phyloP scores from a whole-genome alignment of 352 stramenopile genomes.

The Pythium rhizo-oryzae region DNA sequence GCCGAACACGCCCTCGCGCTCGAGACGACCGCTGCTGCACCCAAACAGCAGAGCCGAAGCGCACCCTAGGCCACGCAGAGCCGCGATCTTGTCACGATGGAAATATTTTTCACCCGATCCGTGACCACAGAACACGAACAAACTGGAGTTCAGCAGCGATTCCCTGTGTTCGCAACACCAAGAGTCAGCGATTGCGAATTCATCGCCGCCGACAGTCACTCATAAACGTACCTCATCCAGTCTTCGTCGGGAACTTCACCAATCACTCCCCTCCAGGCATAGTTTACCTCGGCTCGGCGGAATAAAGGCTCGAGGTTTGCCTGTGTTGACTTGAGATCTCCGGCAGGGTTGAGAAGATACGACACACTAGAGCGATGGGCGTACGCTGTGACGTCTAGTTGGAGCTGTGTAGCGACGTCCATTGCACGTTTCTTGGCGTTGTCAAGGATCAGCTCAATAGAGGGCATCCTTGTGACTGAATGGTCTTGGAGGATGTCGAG shows the following conservation, averaged over 20 bases:
- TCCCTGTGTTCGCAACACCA: neutral
- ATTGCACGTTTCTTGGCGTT: slow-evolving; percentile 29
- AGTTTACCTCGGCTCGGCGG: slow-evolving; percentile 26
- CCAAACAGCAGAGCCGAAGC: slow-evolving; percentile 95
- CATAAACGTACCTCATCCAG: slow-evolving; percentile 49
- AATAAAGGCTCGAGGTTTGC: slow-evolving; percentile 61
- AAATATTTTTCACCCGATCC: slow-evolving; percentile 95
- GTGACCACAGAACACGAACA: slow-evolving; percentile 98
- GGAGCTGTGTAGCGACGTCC: neutral
- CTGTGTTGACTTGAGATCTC: slow-evolving; percentile 72
- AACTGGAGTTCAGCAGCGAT: slow-evolving; percentile 58
- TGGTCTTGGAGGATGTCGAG: slow-evolving; percentile 50
- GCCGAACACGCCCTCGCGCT: slow-evolving; percentile 89
- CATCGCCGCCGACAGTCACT: neutral
- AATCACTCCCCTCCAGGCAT: slow-evolving; percentile 58
- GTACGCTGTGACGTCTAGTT: neutral
- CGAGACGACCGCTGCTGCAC: slow-evolving; percentile 95
- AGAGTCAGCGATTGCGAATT: neutral
- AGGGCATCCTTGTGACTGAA: slow-evolving; percentile 77
- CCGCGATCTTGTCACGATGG: slow-evolving; percentile 76
- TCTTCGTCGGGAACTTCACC: slow-evolving; percentile 50
- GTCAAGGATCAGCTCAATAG: slow-evolving; percentile 56
- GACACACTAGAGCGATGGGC: slow-evolving; percentile 34
- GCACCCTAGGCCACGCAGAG: slow-evolving; percentile 45
- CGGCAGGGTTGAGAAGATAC: slow-evolving; percentile 76